Evolutionary conservation across 2,329 filamentous ascomycete genomes (phyloP), one percentile per base, ranked within the genome.

Genomic region (Ceratocystis harringtonii): DNA sequence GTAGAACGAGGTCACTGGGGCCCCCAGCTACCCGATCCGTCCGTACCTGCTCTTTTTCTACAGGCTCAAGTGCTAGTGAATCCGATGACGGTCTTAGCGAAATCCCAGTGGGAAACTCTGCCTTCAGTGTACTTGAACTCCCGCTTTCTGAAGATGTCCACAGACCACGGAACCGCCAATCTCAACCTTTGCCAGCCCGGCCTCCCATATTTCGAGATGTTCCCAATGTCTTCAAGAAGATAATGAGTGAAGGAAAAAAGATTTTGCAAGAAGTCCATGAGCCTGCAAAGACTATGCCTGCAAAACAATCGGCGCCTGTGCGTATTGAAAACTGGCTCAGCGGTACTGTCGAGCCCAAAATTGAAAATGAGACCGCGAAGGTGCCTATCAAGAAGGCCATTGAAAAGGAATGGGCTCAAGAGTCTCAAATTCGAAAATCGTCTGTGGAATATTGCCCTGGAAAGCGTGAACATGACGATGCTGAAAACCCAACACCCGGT

Each of bases 291-390:
- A 77, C 79, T 48, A 7, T 44, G 6, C 74, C 74, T 2, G 69
- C 71, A 10, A 85, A 86, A 67, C 80, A 83, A 55, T 84, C 84
- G 4, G 50, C 58, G 4, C 66, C 63, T 2, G 81, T 80, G 0
- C 86, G 79, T 70, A 87, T 87, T 64, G 84, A 87, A 71, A 84
- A 80, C 25, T 87, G 84, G 84, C 75, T 87, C 30, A 83, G 81
- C 70, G 79, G 76, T 25, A 87, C 84, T 0, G 79, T 84, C 15
- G 84, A 86, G 69, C 82, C 84, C 2, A 85, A 85, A 70, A 76
- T 85, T 1, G 83, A 85, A 17, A 69, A 70, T 3, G 10, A 44
- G 30, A 58, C 17, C 58, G 15, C 3, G 32, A 68, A 57, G 6
- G 61, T 64, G 17, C 70, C 72, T 12, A 77, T 73, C 67, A 72